These are phyloP conservation scores for Botryotinia narcissicola DNA, from an alignment of 2,329 filamentous ascomycete genomes.

Conservation along the genomic window DNA sequence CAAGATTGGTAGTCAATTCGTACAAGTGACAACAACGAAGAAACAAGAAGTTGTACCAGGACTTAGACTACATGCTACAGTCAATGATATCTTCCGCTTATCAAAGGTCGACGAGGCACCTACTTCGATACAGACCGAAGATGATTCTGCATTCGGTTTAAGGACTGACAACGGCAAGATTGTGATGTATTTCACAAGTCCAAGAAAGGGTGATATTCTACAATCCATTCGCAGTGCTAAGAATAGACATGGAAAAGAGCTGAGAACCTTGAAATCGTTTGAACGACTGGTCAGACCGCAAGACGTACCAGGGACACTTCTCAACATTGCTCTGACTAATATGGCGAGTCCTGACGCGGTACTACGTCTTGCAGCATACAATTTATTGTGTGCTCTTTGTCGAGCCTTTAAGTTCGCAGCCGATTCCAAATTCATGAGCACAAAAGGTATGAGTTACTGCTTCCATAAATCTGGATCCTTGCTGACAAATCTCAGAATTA, in stretches of 20 bases:
- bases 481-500: slow-evolving; percentile 48
- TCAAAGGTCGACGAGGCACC: slow-evolving; percentile 66
- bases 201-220: slow-evolving; percentile 61
- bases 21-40: slow-evolving; percentile 66
- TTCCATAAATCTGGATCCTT: not conserved
- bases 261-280: slow-evolving; percentile 56
- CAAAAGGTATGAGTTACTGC: slow-evolving; percentile 49
- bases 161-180: slow-evolving; percentile 68
- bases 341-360: slow-evolving; percentile 60
- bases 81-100: slow-evolving; percentile 69
- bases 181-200: slow-evolving; percentile 69
- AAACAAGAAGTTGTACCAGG: slow-evolving; percentile 66
- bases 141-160: slow-evolving; percentile 65
- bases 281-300: slow-evolving; percentile 67
- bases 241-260: slow-evolving; percentile 62
- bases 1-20: slow-evolving; percentile 67
- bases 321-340: slow-evolving; percentile 67
- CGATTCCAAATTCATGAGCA: slow-evolving; percentile 59
- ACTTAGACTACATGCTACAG: slow-evolving; percentile 58
- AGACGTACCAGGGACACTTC: slow-evolving; percentile 66
- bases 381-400: slow-evolving; percentile 64
- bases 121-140: slow-evolving; percentile 61
- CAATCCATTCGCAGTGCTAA: slow-evolving; percentile 63
- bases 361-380: slow-evolving; percentile 64
- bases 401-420: slow-evolving; percentile 65